phyloP scores from a whole-genome alignment of 805 yeast genomes.

The Pichia heedii region DNA sequence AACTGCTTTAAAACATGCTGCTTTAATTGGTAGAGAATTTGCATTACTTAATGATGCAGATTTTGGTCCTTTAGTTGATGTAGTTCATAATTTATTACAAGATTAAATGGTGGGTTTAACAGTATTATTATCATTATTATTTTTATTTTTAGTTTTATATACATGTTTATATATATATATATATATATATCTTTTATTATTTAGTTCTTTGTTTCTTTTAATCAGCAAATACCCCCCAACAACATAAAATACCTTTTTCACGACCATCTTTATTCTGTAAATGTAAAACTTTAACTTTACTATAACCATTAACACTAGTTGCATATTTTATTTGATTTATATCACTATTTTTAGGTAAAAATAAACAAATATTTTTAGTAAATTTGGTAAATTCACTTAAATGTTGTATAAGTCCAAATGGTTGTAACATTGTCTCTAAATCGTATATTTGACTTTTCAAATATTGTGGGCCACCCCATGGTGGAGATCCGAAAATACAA shows the following conservation, averaged over 20 bases:
- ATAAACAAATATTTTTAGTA: slow-evolving; percentile 43
- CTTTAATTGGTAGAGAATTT: slow-evolving; percentile 79
- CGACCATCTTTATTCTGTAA: neutral
- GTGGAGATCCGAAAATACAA: slow-evolving; percentile 64
- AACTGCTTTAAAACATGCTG: slow-evolving; percentile 90
- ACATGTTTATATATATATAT: too few species aligned
- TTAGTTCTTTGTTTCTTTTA: too few species aligned
- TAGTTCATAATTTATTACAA: neutral
- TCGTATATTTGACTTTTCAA: slow-evolving; percentile 34
- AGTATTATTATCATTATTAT: too few species aligned
- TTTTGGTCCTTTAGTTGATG: neutral
- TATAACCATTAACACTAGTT: neutral
- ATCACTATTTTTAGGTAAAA: slow-evolving; percentile 45
- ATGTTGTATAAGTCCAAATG: slow-evolving; percentile 38
- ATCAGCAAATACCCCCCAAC: slow-evolving; percentile 1
- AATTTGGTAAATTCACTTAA: slow-evolving; percentile 33
- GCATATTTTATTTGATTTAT: neutral
- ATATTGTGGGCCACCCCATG: slow-evolving; percentile 80
- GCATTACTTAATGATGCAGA: slow-evolving; percentile 10
- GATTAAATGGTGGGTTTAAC: neutral
- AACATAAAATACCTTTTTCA: neutral
- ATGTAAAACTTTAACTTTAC: neutral
- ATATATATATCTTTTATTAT: too few species aligned
- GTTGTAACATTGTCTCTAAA: slow-evolving; percentile 31
- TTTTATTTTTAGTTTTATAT: too few species aligned